A percentile compares a stretch with the other conserved stretches of the same genome.
phyloP scores from a whole-genome alignment of 192 early-diverging fungal species.

The Dissophora globulifera region DNA sequence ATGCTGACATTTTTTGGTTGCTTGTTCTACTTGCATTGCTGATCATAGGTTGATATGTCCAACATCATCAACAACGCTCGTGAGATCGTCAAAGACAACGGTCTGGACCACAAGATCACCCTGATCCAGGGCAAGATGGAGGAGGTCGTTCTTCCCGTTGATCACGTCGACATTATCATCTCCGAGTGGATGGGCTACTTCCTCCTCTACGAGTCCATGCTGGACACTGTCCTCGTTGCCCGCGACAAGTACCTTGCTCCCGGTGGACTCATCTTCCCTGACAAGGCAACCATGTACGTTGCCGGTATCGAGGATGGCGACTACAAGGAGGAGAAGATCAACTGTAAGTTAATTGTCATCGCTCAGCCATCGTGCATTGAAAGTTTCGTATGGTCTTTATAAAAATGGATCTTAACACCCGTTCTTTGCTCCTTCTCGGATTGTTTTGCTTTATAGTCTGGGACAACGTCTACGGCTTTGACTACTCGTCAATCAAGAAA shows the following conservation, averaged over 20 bases:
- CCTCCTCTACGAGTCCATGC: constrained; percentile 90
- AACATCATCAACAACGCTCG: constrained; percentile 85
- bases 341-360: constrained; percentile 40
- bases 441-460: no score
- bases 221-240: constrained; percentile 88
- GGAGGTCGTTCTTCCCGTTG: constrained; percentile 79
- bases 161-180: constrained; percentile 85
- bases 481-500: constrained; percentile 88
- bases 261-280: constrained; percentile 73
- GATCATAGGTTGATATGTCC: constrained; percentile 85
- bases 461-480: constrained; percentile 96
- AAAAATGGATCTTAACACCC: no score
- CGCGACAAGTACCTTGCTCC: constrained; percentile 80
- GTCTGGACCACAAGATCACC: constrained; percentile 67
- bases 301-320: constrained; percentile 82
- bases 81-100: constrained; percentile 80
- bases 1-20: no score
- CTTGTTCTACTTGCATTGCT: constrained; percentile 48
- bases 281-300: constrained; percentile 75
- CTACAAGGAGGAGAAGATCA: constrained; percentile 80
- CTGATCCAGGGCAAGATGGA: constrained; percentile 84
- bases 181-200: constrained; percentile 98
- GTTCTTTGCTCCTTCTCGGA: no score
- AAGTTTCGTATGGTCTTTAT: no score
- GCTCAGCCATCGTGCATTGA: no score